Conservation (phyloP, 2,329 filamentous ascomycete genomes). For the Verticillium isaacii region DNA sequence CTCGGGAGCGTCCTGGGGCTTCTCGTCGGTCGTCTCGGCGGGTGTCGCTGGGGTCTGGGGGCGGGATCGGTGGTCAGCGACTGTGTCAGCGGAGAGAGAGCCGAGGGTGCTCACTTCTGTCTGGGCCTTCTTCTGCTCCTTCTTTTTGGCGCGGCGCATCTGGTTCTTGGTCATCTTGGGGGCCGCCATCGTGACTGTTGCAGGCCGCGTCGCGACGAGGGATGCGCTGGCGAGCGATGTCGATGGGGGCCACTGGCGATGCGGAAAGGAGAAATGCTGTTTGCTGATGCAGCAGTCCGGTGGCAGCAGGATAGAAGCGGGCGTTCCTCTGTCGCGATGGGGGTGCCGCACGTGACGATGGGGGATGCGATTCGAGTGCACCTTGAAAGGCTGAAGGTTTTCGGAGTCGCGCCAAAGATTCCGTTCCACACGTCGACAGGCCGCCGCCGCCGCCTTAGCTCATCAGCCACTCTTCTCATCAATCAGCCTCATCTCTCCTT, state of each 20-base stretch:
- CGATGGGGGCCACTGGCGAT: slow-evolving; percentile 12
- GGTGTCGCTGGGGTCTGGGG: slow-evolving; percentile 7
- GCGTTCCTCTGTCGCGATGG: background rate
- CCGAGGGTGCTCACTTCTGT: slow-evolving; percentile 38
- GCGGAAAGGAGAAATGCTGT: slow-evolving; percentile 1
- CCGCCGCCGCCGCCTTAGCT: background rate
- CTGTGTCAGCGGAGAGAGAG: background rate
- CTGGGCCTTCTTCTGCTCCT: slow-evolving; percentile 73
- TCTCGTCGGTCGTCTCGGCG: slow-evolving; percentile 14
- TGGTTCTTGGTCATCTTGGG: slow-evolving; percentile 90
- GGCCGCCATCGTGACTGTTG: slow-evolving; percentile 47
- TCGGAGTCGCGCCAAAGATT: background rate
- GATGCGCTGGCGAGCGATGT: slow-evolving; percentile 5
- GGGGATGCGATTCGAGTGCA: background rate
- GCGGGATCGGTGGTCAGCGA: background rate
- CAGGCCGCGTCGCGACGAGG: background rate
- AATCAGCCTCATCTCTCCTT: background rate
- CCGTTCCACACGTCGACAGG: background rate
- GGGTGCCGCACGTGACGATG: background rate
- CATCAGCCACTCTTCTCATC: background rate
- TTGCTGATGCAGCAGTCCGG: background rate
- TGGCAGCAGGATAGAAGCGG: background rate
- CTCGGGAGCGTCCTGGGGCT: slow-evolving; percentile 19
- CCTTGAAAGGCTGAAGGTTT: background rate
- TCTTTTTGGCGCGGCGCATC: slow-evolving; percentile 88